Base-by-base conservation (phyloP, 192 early-diverging fungal species). In the Rhizophagus prolifer region DNA sequence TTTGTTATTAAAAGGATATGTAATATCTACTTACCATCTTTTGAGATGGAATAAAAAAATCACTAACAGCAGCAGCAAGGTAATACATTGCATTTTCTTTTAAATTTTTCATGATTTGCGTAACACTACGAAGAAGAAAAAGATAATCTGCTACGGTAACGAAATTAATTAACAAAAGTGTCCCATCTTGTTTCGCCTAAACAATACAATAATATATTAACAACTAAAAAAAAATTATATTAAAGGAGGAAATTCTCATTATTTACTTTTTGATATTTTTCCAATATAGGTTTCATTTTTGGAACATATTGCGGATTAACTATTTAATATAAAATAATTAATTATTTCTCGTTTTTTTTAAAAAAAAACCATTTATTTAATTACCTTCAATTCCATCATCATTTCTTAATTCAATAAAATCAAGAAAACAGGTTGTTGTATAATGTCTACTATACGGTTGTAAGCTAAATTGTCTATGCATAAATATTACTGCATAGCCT, bases 11-110 rank as follows among this genome's bases (percentile, higher is more conserved):
- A 46, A 23, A 85, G 58, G 0, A 41, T 46, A 46, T 31, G 58
- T 16, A 5, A 10, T 70, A 21, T 28, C 5, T 25, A 5, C 75
- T 70, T 80, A 91, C 91, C 97, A 98, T 96, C 78, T 91, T 94
- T 61, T 89, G 84, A n/a, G 88, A 81, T 3, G 98, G 98, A 82
- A 99, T 95, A 78, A 97, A 99, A 78, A 99, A 99, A 76, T 99
- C 98, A 74, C 92, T 94, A 61, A 99, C 98, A 12, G 98, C 98
- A 4, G 98, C 98, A 0, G 98, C 98, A 38, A 99, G 84, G 79
- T 98, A 99, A 81, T 93, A 96, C 94, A 99, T 94, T 26, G 92
- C 92, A 13, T 85, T 83, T 5, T 90, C 80, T 9, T 91, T 84
- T 70, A 97, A 74, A 14, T 79, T 79, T 8, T 90, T 86, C 79